A percentile compares a stretch with the other conserved stretches of the same genome.
Evolutionary conservation across 139 green algal genomes (phyloP).

Genomic region (Edaphochlamys debaryana): DNA sequence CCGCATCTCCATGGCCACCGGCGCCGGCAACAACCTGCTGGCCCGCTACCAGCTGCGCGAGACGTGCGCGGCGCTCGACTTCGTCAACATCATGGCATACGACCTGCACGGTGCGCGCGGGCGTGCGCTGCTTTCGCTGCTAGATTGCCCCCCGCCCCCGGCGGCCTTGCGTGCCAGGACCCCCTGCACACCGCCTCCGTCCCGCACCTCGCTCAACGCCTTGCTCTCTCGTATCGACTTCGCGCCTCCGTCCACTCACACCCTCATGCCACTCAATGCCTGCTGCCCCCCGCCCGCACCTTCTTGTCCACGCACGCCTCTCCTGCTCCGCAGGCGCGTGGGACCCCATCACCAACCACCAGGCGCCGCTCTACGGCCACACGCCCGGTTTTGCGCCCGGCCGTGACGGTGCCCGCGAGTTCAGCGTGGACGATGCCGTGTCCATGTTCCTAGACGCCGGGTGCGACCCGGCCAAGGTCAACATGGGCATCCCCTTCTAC

Average conservation of each 20-base stretch:
- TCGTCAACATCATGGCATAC: constrained; percentile 31
- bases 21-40: neutral
- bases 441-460: neutral
- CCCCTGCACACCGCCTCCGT: too few species aligned
- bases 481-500: constrained; percentile 18
- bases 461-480: neutral
- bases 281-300: too few species aligned
- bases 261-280: too few species aligned
- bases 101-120: neutral
- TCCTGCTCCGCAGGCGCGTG: constrained; percentile 16
- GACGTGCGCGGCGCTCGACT: constrained; percentile 2
- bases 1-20: neutral
- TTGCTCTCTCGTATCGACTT: too few species aligned
- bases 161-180: too few species aligned
- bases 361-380: neutral
- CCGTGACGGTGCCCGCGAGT: neutral
- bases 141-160: too few species aligned
- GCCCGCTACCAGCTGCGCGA: too few species aligned
- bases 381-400: neutral
- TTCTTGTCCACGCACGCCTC: too few species aligned
- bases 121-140: neutral
- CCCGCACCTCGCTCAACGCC: too few species aligned
- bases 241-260: too few species aligned
- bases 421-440: constrained; percentile 4
- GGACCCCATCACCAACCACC: constrained; percentile 27